Conservation (phyloP, 768 basidiomycete genomes). For the Tylopilus intermedius region DNA sequence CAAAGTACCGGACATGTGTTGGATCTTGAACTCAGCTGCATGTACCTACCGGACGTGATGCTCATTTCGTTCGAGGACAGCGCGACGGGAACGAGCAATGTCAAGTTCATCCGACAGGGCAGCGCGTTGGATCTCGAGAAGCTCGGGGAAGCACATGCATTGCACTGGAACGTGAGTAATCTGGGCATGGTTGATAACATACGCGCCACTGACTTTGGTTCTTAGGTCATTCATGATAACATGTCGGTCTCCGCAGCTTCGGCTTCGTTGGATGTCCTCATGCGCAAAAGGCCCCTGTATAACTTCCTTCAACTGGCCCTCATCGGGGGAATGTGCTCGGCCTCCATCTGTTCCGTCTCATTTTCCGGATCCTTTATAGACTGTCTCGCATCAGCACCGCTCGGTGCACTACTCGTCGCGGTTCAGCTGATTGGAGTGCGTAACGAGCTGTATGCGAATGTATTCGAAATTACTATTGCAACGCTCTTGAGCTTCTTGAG, state of each 20-base stretch:
- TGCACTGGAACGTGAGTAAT: slow-evolving; percentile 66
- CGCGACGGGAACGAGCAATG: slow-evolving; percentile 72
- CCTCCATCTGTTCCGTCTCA: slow-evolving; percentile 66
- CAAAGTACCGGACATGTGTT: slow-evolving; percentile 74
- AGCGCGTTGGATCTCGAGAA: slow-evolving; percentile 74
- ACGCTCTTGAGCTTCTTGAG: slow-evolving; percentile 75
- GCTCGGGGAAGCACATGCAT: slow-evolving; percentile 58
- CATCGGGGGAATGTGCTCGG: slow-evolving; percentile 73
- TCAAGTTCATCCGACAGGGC: slow-evolving; percentile 72
- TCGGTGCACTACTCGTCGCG: slow-evolving; percentile 68
- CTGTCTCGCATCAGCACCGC: slow-evolving; percentile 62
- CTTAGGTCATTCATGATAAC: slow-evolving; percentile 77
- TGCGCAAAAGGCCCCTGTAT: slow-evolving; percentile 63
- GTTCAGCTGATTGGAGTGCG: slow-evolving; percentile 68
- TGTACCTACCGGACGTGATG: slow-evolving; percentile 73
- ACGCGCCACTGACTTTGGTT: neutral
- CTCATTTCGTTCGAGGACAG: slow-evolving; percentile 80
- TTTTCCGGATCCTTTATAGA: slow-evolving; percentile 80
- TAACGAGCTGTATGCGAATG: slow-evolving; percentile 75
- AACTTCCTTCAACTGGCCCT: slow-evolving; percentile 55
- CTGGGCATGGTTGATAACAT: neutral
- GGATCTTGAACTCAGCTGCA: slow-evolving; percentile 66
- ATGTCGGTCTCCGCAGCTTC: slow-evolving; percentile 72
- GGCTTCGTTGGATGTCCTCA: slow-evolving; percentile 62
- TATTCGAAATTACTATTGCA: slow-evolving; percentile 81